Evolutionary conservation across 345 rosid genomes (phyloP).

Genomic region (Limnanthes douglasii): DNA sequence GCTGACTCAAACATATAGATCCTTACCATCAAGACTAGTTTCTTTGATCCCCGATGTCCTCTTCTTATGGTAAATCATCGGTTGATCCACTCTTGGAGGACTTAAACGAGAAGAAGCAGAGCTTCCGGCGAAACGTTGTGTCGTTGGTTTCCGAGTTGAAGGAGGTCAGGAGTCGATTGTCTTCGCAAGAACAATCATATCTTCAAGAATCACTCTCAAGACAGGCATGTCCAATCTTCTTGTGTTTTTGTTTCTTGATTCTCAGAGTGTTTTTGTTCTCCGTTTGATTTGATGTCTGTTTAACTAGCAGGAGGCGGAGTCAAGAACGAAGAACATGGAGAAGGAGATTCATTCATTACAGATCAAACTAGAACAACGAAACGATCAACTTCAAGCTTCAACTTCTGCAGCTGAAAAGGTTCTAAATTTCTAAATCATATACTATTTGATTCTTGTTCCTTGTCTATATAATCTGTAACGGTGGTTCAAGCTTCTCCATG

Average conservation of each 20-base stretch:
- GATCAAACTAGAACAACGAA: slow-evolving; percentile 37
- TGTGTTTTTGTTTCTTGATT: slow-evolving; percentile 4
- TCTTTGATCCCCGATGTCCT: slow-evolving; percentile 20
- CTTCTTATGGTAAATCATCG: slow-evolving; percentile 18
- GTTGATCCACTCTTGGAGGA: slow-evolving; percentile 79
- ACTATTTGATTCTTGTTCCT: too few relatives aligned
- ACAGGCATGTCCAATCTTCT: slow-evolving; percentile 26
- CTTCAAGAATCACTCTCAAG: slow-evolving; percentile 56
- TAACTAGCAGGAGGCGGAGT: slow-evolving; percentile 59
- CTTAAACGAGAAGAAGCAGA: slow-evolving; percentile 82
- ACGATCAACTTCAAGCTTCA: slow-evolving; percentile 47
- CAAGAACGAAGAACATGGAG: slow-evolving; percentile 56
- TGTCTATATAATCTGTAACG: too few relatives aligned
- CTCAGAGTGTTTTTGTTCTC: neutral
- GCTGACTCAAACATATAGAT: too few relatives aligned
- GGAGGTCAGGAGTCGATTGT: slow-evolving; percentile 59
- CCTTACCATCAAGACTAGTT: too few relatives aligned
- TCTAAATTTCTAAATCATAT: too few relatives aligned
- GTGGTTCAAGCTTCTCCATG: too few relatives aligned
- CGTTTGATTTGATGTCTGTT: slow-evolving; percentile 3
- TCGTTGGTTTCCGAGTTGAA: slow-evolving; percentile 80
- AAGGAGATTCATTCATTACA: slow-evolving; percentile 32
- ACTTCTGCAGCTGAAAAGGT: slow-evolving; percentile 68
- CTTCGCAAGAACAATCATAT: slow-evolving; percentile 49
- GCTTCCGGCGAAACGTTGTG: slow-evolving; percentile 66